phyloP scores from a whole-genome alignment of 2,329 filamentous ascomycete genomes.

The Gaeumannomyces sp. region DNA sequence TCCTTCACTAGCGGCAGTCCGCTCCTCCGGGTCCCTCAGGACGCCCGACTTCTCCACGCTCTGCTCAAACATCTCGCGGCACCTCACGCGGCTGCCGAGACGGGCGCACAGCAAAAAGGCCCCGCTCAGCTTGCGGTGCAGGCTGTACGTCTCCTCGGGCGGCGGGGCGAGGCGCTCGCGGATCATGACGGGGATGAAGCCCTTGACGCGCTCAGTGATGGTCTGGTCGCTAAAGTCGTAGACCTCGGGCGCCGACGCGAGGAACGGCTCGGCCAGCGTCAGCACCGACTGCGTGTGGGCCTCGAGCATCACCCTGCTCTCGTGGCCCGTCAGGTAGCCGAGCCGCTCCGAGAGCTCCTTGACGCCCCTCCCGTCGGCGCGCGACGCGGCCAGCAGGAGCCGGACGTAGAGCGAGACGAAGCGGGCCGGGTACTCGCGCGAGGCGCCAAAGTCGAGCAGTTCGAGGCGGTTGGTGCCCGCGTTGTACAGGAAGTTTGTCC shows the following conservation, averaged over 20 bases:
- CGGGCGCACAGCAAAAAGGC: constrained; percentile 89
- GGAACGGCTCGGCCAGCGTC: constrained; percentile 88
- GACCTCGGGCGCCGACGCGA: constrained; percentile 64
- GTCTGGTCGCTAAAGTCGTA: constrained; percentile 95
- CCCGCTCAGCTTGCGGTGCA: constrained; percentile 92
- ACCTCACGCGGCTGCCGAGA: constrained; percentile 75
- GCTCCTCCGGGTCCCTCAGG: neutral
- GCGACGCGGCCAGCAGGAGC: constrained; percentile 74
- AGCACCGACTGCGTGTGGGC: constrained; percentile 85
- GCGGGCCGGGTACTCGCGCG: constrained; percentile 70
- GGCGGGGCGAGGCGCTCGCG: constrained; percentile 82
- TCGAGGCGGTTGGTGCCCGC: constrained; percentile 65
- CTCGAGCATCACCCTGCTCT: constrained; percentile 78
- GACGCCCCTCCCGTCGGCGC: constrained; percentile 58
- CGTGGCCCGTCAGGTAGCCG: constrained; percentile 88
- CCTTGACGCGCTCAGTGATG: constrained; percentile 87
- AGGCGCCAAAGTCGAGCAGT: constrained; percentile 92
- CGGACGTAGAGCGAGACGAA: constrained; percentile 78
- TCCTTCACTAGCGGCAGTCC: too few species aligned
- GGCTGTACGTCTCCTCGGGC: constrained; percentile 92
- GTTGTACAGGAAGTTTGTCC: constrained; percentile 98
- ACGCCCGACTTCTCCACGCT: constrained; percentile 36
- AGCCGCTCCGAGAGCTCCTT: constrained; percentile 65
- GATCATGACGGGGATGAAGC: constrained; percentile 88
- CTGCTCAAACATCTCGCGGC: constrained; percentile 70